A percentile compares a stretch with the other conserved stretches of the same genome.
phyloP scores from a whole-genome alignment of 306 rosid genomes.

The Cajanus cajan region DNA sequence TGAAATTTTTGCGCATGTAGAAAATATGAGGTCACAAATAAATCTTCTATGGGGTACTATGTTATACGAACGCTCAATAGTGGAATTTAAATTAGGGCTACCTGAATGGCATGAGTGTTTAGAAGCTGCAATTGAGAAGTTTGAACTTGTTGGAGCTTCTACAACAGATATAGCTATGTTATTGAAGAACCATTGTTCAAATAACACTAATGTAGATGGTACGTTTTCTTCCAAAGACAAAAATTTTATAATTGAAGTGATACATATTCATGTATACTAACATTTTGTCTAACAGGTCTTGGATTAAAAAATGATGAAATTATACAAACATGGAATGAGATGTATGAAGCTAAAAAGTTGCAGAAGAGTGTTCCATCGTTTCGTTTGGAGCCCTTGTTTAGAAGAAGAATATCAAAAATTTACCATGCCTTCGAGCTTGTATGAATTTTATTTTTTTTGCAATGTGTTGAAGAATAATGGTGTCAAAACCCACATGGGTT shows the following conservation, averaged over 20 bases:
- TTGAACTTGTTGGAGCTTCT: slow-evolving; percentile 84
- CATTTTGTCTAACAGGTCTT: slow-evolving; percentile 45
- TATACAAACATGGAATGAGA: slow-evolving; percentile 85
- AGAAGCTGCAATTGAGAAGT: slow-evolving; percentile 73
- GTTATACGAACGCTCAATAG: slow-evolving; percentile 79
- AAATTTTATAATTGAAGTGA: slow-evolving; percentile 1
- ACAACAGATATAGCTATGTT: slow-evolving; percentile 69
- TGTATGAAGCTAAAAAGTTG: slow-evolving; percentile 78
- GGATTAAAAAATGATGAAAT: slow-evolving; percentile 84
- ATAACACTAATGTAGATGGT: slow-evolving; percentile 61
- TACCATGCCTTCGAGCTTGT: slow-evolving; percentile 67
- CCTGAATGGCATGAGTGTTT: slow-evolving; percentile 74
- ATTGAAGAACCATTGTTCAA: slow-evolving; percentile 85
- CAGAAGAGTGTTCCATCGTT: slow-evolving; percentile 69
- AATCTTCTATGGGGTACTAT: slow-evolving; percentile 87
- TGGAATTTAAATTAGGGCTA: slow-evolving; percentile 71
- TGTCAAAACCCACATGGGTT: slow-evolving; percentile 24
- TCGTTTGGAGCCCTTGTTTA: slow-evolving; percentile 77
- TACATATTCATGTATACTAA: slow-evolving; percentile 3
- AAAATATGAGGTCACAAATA: slow-evolving; percentile 70
- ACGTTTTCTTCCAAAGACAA: neutral
- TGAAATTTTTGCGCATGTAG: slow-evolving; percentile 60
- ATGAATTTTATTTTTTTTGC: slow-evolving; percentile 37
- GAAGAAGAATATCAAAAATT: slow-evolving; percentile 68
- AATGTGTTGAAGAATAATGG: slow-evolving; percentile 6